Percentiles rank a stretch among this genome's conserved stretches.
These are phyloP conservation scores for Aspergillus diversus DNA, from an alignment of 495 filamentous ascomycete species.

Conservation along the genomic window DNA sequence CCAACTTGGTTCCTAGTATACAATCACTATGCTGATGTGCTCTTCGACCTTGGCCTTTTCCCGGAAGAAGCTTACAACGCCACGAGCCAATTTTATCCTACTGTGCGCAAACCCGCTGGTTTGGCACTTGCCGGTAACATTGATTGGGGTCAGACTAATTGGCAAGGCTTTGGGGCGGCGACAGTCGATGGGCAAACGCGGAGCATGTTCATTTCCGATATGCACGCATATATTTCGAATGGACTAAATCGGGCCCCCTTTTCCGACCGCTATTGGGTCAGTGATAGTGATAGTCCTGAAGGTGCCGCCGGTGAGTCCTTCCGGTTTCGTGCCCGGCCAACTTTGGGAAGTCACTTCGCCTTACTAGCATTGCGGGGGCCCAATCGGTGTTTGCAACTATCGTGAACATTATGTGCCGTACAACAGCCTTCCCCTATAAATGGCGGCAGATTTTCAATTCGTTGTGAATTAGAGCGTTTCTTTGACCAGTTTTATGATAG, in stretches of 20 bases:
- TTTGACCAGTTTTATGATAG: too few relatives aligned
- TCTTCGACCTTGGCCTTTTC: slow-evolving; percentile 43
- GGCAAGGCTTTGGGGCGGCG: slow-evolving; percentile 39
- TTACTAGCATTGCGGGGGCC: slow-evolving; percentile 32
- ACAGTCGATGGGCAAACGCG: slow-evolving; percentile 28
- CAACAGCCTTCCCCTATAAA: not conserved
- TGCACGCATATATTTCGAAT: slow-evolving; percentile 44
- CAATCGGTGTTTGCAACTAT: slow-evolving; percentile 6
- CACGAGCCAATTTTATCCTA: slow-evolving; percentile 39
- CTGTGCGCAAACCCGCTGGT: slow-evolving; percentile 33
- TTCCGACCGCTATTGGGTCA: slow-evolving; percentile 39
- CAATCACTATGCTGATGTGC: slow-evolving; percentile 44
- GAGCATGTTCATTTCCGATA: slow-evolving; percentile 35
- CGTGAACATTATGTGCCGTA: not conserved
- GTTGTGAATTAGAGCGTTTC: too few relatives aligned
- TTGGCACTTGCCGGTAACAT: slow-evolving; percentile 36
- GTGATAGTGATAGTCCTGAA: slow-evolving; percentile 23
- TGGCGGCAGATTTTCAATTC: too few relatives aligned
- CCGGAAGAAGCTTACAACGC: slow-evolving; percentile 37
- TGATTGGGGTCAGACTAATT: slow-evolving; percentile 46
- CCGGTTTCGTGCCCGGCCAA: slow-evolving; percentile 42
- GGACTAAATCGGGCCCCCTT: slow-evolving; percentile 46
- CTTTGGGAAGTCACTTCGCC: slow-evolving; percentile 49
- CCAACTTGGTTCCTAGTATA: slow-evolving; percentile 41
- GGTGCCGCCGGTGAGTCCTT: slow-evolving; percentile 26